phyloP scores from a whole-genome alignment of 2,329 filamentous ascomycete genomes.

The Arthrobotrys entomopaga region DNA sequence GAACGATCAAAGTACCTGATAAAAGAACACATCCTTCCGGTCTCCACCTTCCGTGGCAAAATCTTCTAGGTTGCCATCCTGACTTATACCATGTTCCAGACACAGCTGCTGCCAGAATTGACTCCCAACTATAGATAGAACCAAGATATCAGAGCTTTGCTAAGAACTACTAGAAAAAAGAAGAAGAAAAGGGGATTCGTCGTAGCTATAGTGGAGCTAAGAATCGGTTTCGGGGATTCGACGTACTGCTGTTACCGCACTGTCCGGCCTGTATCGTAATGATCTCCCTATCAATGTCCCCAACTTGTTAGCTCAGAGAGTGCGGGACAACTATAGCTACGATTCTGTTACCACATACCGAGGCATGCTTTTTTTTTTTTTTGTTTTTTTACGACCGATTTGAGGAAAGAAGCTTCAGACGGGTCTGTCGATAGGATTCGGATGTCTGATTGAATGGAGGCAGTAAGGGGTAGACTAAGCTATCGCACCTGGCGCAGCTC shows the following conservation, averaged over 20 bases:
- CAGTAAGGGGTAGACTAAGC: neutral
- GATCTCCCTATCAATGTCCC: conserved; percentile 77
- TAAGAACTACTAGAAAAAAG: too few relatives aligned
- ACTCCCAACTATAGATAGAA: conserved; percentile 82
- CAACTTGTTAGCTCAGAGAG: conserved; percentile 23
- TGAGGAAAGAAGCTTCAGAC: neutral
- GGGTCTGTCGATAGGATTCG: neutral
- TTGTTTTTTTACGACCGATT: neutral
- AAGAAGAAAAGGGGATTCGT: neutral
- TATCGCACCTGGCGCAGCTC: too few relatives aligned
- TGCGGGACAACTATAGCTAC: neutral
- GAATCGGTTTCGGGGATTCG: conserved; percentile 54
- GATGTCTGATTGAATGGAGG: neutral
- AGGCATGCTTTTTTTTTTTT: conserved; percentile 26
- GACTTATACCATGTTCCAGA: conserved; percentile 96
- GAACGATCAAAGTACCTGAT: conserved; percentile 68
- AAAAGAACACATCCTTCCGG: conserved; percentile 99
- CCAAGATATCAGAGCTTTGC: too few relatives aligned
- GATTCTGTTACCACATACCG: conserved; percentile 15
- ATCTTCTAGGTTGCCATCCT: conserved; percentile 95
- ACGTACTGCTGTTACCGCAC: conserved; percentile 98
- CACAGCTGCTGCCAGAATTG: conserved; percentile 99
- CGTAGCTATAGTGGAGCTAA: neutral
- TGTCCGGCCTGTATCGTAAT: conserved; percentile 99
- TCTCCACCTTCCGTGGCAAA: conserved; percentile 98